phyloP scores from a whole-genome alignment of 768 basidiomycete species.

The Phylloporus rhodoxanthus region DNA sequence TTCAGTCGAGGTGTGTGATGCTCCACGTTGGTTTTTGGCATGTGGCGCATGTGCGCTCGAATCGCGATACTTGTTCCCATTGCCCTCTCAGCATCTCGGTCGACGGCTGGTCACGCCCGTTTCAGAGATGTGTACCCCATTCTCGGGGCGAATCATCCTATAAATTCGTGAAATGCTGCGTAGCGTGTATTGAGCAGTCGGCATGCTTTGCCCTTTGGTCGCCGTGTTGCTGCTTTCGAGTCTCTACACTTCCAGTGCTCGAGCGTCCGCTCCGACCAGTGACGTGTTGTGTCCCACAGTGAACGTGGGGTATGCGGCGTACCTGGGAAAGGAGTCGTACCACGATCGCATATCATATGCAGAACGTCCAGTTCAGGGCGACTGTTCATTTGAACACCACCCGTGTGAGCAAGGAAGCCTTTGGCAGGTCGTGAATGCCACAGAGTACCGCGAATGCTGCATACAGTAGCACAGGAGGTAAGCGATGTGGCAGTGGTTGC shows the following conservation, averaged over 20 bases:
- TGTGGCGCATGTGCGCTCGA: too few species aligned
- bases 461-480: background rate
- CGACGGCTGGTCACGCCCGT: too few species aligned
- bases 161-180: background rate
- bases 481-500: background rate
- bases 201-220: background rate
- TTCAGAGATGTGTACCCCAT: too few species aligned
- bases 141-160: background rate
- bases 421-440: background rate
- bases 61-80: too few species aligned
- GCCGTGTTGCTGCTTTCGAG: slow-evolving; percentile 1
- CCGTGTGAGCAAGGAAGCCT: background rate
- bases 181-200: background rate
- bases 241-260: slow-evolving; percentile 19
- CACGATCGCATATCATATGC: slow-evolving; percentile 37
- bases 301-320: slow-evolving; percentile 55
- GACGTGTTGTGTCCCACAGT: too few species aligned
- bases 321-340: slow-evolving; percentile 28
- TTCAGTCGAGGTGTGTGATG: too few species aligned
- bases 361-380: slow-evolving; percentile 32
- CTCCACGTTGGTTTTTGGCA: too few species aligned
- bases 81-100: slow-evolving; percentile 18
- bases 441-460: background rate
- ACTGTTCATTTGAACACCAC: background rate
- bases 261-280: background rate